Conservation (phyloP, 768 basidiomycete genomes). For the Mycena venus region DNA sequence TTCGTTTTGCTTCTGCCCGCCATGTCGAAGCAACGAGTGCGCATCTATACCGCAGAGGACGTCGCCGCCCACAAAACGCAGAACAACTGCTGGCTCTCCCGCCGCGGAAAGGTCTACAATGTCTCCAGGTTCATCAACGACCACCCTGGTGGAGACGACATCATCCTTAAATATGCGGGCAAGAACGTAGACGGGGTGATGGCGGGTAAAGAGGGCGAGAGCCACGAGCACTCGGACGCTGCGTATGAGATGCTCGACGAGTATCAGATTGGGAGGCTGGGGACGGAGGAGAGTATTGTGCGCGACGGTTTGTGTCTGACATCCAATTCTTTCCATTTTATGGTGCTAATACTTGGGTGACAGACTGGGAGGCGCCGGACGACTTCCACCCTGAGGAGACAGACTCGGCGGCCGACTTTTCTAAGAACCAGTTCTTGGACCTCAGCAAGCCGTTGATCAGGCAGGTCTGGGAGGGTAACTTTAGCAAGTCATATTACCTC, state of each 20-base stretch:
- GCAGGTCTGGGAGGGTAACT: constrained; percentile 92
- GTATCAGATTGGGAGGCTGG: constrained; percentile 87
- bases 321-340: constrained; percentile 2
- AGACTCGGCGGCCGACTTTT: constrained; percentile 83
- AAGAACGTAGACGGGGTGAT: constrained; percentile 86
- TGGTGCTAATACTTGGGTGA: constrained; percentile 7
- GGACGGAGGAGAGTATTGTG: constrained; percentile 79
- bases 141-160: constrained; percentile 96
- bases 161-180: constrained; percentile 87
- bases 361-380: constrained; percentile 92
- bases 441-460: constrained; percentile 84
- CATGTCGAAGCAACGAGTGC: constrained; percentile 79
- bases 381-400: constrained; percentile 95
- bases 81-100: constrained; percentile 85
- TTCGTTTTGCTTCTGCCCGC: constrained; percentile 20
- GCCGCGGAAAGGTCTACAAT: constrained; percentile 89
- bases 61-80: constrained; percentile 72
- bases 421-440: constrained; percentile 93
- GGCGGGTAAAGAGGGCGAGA: constrained; percentile 70
- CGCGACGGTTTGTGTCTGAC: constrained; percentile 75
- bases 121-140: constrained; percentile 87
- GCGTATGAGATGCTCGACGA: constrained; percentile 95
- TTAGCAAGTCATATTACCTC: constrained; percentile 95
- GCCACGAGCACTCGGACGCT: constrained; percentile 91
- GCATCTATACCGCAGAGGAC: constrained; percentile 83